These are phyloP conservation scores for Coprinopsis sp. DNA, from an alignment of 768 basidiomycete species.

Conservation along the genomic window DNA sequence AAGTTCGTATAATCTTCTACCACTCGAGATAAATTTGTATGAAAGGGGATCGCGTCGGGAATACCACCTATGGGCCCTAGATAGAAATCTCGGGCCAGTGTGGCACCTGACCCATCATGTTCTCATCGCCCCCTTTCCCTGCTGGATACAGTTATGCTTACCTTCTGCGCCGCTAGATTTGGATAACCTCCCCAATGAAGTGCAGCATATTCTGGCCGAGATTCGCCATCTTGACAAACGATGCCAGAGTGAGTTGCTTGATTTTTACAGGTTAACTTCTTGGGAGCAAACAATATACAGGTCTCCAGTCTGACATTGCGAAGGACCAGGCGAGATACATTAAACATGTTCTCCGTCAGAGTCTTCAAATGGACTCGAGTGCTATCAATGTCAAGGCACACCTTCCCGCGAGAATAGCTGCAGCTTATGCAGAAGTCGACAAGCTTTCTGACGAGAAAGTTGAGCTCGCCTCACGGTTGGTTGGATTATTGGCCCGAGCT, in stretches of 20 bases:
- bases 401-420: slow-evolving; percentile 40
- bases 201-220: slow-evolving; percentile 48
- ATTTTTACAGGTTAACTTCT: background rate
- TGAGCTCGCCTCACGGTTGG: slow-evolving; percentile 40
- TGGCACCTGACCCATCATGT: too few species aligned
- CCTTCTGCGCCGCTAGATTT: too few species aligned
- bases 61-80: too few species aligned
- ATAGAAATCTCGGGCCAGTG: slow-evolving; percentile 5
- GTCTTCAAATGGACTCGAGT: slow-evolving; percentile 8
- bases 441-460: slow-evolving; percentile 44
- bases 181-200: slow-evolving; percentile 52
- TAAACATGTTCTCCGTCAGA: slow-evolving; percentile 36
- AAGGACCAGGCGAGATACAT: slow-evolving; percentile 46
- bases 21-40: background rate
- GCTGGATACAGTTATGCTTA: too few species aligned
- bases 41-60: background rate
- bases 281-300: slow-evolving; percentile 20
- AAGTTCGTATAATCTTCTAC: slow-evolving; percentile 29
- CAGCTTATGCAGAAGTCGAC: slow-evolving; percentile 43
- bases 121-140: too few species aligned
- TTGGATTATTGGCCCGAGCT: slow-evolving; percentile 44
- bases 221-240: slow-evolving; percentile 43
- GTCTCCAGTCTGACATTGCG: slow-evolving; percentile 48
- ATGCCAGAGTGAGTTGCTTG: slow-evolving; percentile 32
- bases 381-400: slow-evolving; percentile 30